Conservation (phyloP, 768 basidiomycete species). For the Cystofilobasidium bisporidii region DNA sequence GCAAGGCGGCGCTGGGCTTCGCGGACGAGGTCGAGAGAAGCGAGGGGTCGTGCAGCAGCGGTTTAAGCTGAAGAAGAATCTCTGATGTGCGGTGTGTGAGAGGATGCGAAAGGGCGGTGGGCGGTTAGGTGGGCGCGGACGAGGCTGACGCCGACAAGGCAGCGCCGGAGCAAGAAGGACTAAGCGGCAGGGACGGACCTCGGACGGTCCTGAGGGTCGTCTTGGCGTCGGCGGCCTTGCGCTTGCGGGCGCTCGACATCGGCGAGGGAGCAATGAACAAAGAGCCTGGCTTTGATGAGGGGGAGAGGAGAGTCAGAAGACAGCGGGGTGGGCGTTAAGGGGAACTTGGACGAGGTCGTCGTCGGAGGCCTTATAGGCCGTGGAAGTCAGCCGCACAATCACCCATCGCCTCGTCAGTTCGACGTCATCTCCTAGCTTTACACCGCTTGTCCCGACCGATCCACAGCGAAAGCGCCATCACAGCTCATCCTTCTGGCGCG, state of each 20-base stretch:
- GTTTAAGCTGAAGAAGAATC: constrained; percentile 12
- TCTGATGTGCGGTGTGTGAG: constrained; percentile 5
- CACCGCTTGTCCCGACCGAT: too few species aligned
- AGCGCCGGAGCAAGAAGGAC: too few species aligned
- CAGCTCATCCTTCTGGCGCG: background rate
- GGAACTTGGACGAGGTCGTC: too few species aligned
- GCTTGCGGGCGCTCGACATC: background rate
- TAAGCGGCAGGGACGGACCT: background rate
- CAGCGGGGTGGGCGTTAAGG: background rate
- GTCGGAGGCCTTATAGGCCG: too few species aligned
- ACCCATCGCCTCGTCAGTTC: too few species aligned
- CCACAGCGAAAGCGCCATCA: background rate
- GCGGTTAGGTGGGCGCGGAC: too few species aligned
- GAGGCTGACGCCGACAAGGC: too few species aligned
- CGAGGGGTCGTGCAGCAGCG: constrained; percentile 21
- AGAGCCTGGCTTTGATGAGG: background rate
- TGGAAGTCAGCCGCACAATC: too few species aligned
- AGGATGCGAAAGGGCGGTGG: background rate
- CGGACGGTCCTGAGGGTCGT: background rate
- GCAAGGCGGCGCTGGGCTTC: background rate
- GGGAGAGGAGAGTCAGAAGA: background rate
- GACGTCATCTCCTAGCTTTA: too few species aligned
- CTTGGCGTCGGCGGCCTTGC: background rate
- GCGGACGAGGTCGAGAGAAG: background rate
- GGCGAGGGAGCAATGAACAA: background rate